Percentiles rank a stretch among this genome's conserved stretches.
phyloP scores from a whole-genome alignment of 148 eudicot species.

The Suaeda aralocaspica region DNA sequence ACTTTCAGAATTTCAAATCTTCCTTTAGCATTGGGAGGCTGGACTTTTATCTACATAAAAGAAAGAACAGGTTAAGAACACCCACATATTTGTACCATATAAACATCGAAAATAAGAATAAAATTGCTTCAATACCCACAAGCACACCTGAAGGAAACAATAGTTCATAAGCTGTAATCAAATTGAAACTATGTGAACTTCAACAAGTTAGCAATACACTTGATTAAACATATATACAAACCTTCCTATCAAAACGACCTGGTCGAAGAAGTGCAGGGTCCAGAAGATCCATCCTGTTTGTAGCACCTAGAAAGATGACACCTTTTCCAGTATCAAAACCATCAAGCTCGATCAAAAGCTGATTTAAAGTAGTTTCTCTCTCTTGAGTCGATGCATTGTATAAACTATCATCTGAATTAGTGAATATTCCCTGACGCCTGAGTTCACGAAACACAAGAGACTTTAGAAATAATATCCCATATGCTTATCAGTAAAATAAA shows the following conservation, averaged over 20 bases:
- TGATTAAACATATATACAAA: slow-evolving; percentile 24
- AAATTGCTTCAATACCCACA: too few species aligned
- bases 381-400: slow-evolving; percentile 91
- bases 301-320: slow-evolving; percentile 93
- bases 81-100: slow-evolving; percentile 3
- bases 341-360: slow-evolving; percentile 87
- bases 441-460: slow-evolving; percentile 7
- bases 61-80: slow-evolving; percentile 6
- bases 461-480: not conserved
- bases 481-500: slow-evolving; percentile 5
- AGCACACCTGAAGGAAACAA: not conserved
- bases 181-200: not conserved
- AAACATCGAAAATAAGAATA: not conserved
- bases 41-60: slow-evolving; percentile 57
- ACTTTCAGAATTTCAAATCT: slow-evolving; percentile 81
- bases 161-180: not conserved
- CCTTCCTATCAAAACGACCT: slow-evolving; percentile 99
- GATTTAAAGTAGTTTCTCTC: slow-evolving; percentile 92
- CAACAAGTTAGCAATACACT: not conserved
- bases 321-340: slow-evolving; percentile 99
- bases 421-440: slow-evolving; percentile 82
- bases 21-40: slow-evolving; percentile 90
- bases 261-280: slow-evolving; percentile 99
- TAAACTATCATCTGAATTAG: slow-evolving; percentile 42
- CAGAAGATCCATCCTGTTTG: slow-evolving; percentile 84